Base-by-base conservation (phyloP, 192 early-diverging fungal genomes). In the Backusella australiensis region DNA sequence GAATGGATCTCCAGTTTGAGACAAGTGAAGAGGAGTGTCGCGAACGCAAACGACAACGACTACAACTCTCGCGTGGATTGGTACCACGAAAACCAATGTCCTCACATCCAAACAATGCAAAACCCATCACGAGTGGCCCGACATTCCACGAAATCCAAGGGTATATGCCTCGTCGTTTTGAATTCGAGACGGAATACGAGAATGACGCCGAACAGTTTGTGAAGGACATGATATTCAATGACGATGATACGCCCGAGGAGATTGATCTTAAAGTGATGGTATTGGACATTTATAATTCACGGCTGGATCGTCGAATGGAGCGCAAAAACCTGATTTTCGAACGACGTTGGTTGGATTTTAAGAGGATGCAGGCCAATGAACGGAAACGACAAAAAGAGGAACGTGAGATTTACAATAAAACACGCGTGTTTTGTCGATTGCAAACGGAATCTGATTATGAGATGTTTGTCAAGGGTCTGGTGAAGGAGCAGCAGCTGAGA, bases 181-280 rank as follows among this genome's bases (percentile, higher is more conserved):
- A 99, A 83, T 99, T 98, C 83, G 98, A 99, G 71, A 89, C 88
- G n/a, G 98, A 99, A 82, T 89, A 90, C 75, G 97, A 98, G 67
- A 97, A 98, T 73, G 96, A 97, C 42, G 96, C 97, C 4, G 98
- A 99, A 85, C 89, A 92, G 56, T 78, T 85, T n/a, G 91, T 99
- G 69, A 99, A 98, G 77, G 97, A 99, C 74, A 93, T 99, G 89
- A 84, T 91, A 52, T 94, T 99, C 80, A 89, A 87, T 67, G 96
- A 97, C 35, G 91, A 91, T 49, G 97, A 99, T 76, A 82, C 91
- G 9, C 86, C 87, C 14, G 94, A 95, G 71, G 98, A 99, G 78
- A 89, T 88, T 23, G 96, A 94, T 74, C 87, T 99, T 39, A 97
- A 98, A 79, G 77, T 91, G 67, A 93, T 93, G 70, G 92, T 98